Evolutionary conservation across 176 grass and related monocot species (phyloP), one percentile per base, ranked within the genome.

Genomic region (Chloris gayana): DNA sequence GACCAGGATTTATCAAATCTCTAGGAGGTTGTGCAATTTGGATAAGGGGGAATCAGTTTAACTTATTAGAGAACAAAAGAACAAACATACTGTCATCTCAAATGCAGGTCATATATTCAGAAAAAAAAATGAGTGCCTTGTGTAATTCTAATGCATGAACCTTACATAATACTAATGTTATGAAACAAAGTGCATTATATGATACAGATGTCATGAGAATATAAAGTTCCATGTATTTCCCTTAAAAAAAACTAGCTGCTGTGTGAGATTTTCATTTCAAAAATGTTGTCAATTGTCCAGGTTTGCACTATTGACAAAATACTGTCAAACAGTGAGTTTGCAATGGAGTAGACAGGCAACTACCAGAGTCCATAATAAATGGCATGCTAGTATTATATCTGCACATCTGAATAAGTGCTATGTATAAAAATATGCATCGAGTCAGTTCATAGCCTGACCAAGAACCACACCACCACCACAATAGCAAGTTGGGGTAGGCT

Each of bases 401-500:
- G 38, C 29, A 61, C 39, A 41, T 32, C 76, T 83, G 14, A 74
- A 45, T 31, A 66, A 10, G 9, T n/a, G 12, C 5, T 49, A 27
- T 88, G 54, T 72, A 64, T 30, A 78, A 56, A 44, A 68, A 44
- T 65, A 67, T 68, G 33, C 21, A 73, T 61, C 30, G 67, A 5
- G 53, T 33, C 49, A 53, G 41, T 59, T 7, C 34, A 59, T 65
- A 25, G 47, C 29, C 65, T 66, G 25, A 59, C 17, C 77, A 65
- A 29, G 46, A 85, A 21, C 58, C n/a, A 60, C 14, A 60, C 14
- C 12, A 49, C 14, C 5, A 54, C 50, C 17, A 54, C 50, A 22
- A 54, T 5, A 57, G 54, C 54, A 57, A 24, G 54, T 57, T 24
- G 54, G 54, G 54, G 22, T 67, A 32, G 38, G n/a, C 66, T 67